phyloP scores from a whole-genome alignment of 2,329 filamentous ascomycete genomes.

The Alternaria arbusti region DNA sequence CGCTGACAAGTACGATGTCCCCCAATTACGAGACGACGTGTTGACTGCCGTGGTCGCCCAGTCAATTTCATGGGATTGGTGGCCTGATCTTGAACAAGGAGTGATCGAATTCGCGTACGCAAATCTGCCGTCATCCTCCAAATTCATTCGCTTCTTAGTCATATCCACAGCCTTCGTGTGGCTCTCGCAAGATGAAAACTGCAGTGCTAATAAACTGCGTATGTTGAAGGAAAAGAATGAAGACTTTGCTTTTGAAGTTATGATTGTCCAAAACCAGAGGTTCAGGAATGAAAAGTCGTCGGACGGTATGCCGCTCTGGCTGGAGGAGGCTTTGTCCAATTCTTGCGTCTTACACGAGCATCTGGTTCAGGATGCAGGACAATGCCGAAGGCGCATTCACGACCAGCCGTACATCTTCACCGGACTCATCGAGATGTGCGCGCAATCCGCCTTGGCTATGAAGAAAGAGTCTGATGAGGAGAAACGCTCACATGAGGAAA shows the following conservation, averaged over 20 bases:
- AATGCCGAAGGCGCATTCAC: constrained; percentile 9
- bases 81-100: too few species aligned
- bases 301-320: rapidly evolving
- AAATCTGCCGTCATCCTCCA: background rate
- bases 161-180: background rate
- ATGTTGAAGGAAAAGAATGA: background rate
- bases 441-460: background rate
- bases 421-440: background rate
- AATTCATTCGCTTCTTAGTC: background rate
- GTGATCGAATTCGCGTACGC: background rate
- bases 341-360: constrained; percentile 8
- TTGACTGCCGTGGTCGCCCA: background rate
- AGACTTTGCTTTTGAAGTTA: background rate
- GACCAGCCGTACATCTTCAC: constrained; percentile 4
- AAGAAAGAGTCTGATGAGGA: background rate
- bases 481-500: too few species aligned
- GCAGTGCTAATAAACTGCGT: background rate
- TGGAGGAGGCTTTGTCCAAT: background rate
- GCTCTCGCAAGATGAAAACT: rapidly evolving
- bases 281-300: rapidly evolving
- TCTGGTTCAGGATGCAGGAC: background rate
- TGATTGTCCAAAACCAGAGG: background rate
- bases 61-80: background rate
- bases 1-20: background rate
- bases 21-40: background rate